Percentiles rank a stretch among this genome's conserved stretches.
Evolutionary conservation across 306 rosid genomes (phyloP).

Genomic region (Quercus suber): DNA sequence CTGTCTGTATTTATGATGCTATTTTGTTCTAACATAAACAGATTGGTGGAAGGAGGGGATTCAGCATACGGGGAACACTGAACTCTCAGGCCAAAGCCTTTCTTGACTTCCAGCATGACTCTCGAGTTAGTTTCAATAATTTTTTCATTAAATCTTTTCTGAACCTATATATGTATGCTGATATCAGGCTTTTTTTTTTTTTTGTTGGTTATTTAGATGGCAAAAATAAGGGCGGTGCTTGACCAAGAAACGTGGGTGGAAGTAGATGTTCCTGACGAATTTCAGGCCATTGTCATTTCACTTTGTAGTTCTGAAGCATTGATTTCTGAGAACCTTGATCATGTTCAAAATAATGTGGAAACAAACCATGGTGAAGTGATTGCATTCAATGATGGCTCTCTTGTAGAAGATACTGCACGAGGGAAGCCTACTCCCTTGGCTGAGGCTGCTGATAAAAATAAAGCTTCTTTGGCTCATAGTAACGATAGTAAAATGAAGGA

Average conservation of each 20-base stretch:
- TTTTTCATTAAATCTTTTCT: slow-evolving; percentile 6
- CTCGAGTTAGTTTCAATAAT: slow-evolving; percentile 64
- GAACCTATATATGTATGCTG: background rate
- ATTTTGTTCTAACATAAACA: slow-evolving; percentile 39
- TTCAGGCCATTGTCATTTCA: slow-evolving; percentile 70
- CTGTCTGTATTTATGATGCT: slow-evolving; percentile 26
- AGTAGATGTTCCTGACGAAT: slow-evolving; percentile 97
- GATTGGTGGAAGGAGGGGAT: slow-evolving; percentile 99
- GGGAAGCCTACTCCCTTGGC: slow-evolving; percentile 20
- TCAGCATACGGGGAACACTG: slow-evolving; percentile 95
- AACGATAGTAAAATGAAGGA: slow-evolving; percentile 60
- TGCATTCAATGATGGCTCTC: slow-evolving; percentile 29
- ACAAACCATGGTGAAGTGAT: slow-evolving; percentile 39
- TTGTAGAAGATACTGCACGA: slow-evolving; percentile 26
- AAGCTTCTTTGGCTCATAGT: slow-evolving; percentile 42
- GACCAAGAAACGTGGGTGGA: slow-evolving; percentile 99
- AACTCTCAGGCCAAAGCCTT: slow-evolving; percentile 99
- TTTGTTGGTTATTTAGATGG: slow-evolving; percentile 56
- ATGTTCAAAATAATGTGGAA: slow-evolving; percentile 44
- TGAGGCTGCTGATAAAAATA: slow-evolving; percentile 38
- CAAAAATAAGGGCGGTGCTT: slow-evolving; percentile 94
- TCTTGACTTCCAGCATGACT: slow-evolving; percentile 95
- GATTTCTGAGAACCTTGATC: slow-evolving; percentile 49
- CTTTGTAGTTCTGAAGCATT: slow-evolving; percentile 48
- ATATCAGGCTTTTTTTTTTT: slow-evolving; percentile 30